These are phyloP conservation scores for Linaria vulgaris DNA, from an alignment of 257 asterid genomes.

Conservation along the genomic window DNA sequence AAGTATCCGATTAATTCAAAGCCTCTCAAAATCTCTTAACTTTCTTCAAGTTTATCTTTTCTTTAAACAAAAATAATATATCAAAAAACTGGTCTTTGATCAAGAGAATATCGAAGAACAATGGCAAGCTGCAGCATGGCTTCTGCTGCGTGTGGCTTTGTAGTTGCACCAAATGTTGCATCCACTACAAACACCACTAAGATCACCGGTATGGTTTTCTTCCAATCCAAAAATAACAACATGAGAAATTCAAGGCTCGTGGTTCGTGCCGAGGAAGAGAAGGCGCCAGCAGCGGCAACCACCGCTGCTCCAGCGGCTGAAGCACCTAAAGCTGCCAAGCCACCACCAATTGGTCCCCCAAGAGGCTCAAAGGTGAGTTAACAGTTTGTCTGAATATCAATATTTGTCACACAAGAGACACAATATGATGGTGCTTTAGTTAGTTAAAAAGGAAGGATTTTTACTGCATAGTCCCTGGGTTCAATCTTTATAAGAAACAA, in stretches of 20 bases:
- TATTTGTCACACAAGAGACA: too few species aligned
- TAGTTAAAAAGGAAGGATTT: too few species aligned
- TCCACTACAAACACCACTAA: constrained; percentile 23
- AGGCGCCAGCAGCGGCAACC: constrained; percentile 20
- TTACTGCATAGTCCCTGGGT: too few species aligned
- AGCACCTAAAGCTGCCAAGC: constrained; percentile 50
- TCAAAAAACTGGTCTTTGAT: constrained; percentile 1
- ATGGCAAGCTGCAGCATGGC: constrained; percentile 63
- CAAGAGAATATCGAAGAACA: constrained; percentile 1
- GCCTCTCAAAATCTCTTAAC: constrained; percentile 25
- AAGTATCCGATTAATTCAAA: constrained; percentile 43
- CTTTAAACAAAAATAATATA: constrained; percentile 7
- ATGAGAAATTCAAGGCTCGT: constrained; percentile 36
- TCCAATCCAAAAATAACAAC: constrained; percentile 31
- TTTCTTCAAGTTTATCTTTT: constrained; percentile 16
- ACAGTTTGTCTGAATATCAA: not conserved
- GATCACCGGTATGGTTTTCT: constrained; percentile 24
- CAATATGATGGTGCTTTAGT: too few species aligned
- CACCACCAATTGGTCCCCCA: constrained; percentile 64
- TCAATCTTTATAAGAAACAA: too few species aligned
- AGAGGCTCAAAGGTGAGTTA: constrained; percentile 51
- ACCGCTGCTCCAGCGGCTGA: constrained; percentile 20
- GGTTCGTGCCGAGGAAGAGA: constrained; percentile 40
- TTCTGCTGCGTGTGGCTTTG: constrained; percentile 44
- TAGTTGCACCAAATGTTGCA: constrained; percentile 36